Base-by-base conservation (phyloP, 2,329 filamentous ascomycete genomes). In the Aspergillus latus region DNA sequence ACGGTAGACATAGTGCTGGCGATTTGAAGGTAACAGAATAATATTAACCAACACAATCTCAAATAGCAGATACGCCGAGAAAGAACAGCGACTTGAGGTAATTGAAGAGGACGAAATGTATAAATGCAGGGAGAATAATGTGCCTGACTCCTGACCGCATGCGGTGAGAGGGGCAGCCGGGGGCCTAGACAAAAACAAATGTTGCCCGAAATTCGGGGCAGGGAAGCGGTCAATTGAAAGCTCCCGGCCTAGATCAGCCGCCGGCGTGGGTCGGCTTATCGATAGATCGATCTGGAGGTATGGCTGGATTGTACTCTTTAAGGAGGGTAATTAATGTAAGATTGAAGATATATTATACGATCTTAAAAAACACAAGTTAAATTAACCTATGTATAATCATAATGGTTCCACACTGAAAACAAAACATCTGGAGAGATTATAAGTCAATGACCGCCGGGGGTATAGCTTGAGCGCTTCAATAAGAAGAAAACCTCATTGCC, bases 91-190 rank as follows among this genome's bases (percentile, higher is more conserved):
- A 29, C 3, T 15, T 9, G 26, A 15, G n/a, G 36, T 8, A 56
- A 53, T 34, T 43, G 30, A 58, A 56, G 47, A 43, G 50, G 53
- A 49, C 48, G 47, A 42, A 48, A 43, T 43, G 42, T 58, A 46
- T 44, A 53, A 48, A 28, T 56, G 37, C 46, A 49, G 36, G 40
- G 28, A 42, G 37, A 47, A 52, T 40, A 44, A 39, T 50, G 51
- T 57, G 60, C 21, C 21, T 21, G 21, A 21, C 21, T 64, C 63
- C 59, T 62, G 63, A 53, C 66, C 65, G 68, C 66, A 68, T 68
- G 64, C 66, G 65, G 68, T 68, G 59, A 39, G 44, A 48, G 50
- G 54, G 56, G 49, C 36, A 34, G 26, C 21, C 32, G 34, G 43
- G 51, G 53, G 53, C 44, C 46, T 50, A 54, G 48, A 21, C 21